A percentile compares a stretch with the other conserved stretches of the same genome.
Conservation (phyloP, 2,329 filamentous ascomycete genomes). For the Verticillium albo-atrum region DNA sequence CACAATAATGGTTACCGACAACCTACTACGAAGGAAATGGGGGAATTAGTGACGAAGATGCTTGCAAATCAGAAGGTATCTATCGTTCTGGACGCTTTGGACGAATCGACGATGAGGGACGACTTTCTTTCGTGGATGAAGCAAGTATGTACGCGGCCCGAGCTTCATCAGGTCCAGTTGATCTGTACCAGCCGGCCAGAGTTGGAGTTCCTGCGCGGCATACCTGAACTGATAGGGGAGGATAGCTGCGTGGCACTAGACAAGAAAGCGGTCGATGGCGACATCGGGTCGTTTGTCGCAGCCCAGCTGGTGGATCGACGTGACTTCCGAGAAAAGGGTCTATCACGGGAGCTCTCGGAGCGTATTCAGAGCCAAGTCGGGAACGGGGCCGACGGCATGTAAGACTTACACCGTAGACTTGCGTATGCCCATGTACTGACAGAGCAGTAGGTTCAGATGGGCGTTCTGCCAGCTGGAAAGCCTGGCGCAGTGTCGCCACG, state of each 20-base stretch:
- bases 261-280: neutral
- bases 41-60: neutral
- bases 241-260: neutral
- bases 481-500: neutral
- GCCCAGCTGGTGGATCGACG: neutral
- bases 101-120: neutral
- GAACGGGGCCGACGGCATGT: neutral
- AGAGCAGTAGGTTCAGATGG: constrained; percentile 1
- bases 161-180: neutral
- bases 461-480: constrained; percentile 3
- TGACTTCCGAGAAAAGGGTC: neutral
- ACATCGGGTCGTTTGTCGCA: neutral
- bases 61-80: neutral
- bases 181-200: neutral
- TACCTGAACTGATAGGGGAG: neutral
- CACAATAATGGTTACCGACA: neutral
- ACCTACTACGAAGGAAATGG: neutral
- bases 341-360: neutral
- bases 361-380: neutral
- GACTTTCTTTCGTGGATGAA: neutral
- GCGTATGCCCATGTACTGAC: neutral
- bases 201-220: neutral
- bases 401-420: neutral
- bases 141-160: neutral
- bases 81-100: constrained; percentile 1